Evolutionary conservation across 106 monocot genomes (phyloP).

Genomic region (Dioscorea zingiberensis): DNA sequence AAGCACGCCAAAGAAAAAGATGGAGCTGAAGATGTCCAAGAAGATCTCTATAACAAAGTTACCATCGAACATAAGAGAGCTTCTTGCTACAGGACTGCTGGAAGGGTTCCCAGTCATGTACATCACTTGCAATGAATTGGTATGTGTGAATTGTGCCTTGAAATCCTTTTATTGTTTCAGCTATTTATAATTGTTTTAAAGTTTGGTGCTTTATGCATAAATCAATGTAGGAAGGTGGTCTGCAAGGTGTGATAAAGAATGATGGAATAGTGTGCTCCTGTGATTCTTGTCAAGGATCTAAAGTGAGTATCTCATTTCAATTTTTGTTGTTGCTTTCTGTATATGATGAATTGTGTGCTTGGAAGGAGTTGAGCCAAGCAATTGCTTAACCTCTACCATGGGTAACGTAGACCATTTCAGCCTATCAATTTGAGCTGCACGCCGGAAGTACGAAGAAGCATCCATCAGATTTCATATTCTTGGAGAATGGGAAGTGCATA

Average conservation of each 20-base stretch:
- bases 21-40: conserved; percentile 84
- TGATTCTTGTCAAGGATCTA: conserved; percentile 58
- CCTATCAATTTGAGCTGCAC: conserved; percentile 77
- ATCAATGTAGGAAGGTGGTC: conserved; percentile 33
- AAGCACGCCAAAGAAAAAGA: conserved; percentile 38
- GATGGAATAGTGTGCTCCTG: conserved; percentile 75
- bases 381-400: conserved; percentile 1
- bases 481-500: conserved; percentile 81
- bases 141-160: conserved; percentile 12
- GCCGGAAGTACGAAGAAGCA: conserved; percentile 91
- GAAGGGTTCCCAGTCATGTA: conserved; percentile 81
- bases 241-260: conserved; percentile 65
- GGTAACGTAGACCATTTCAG: conserved; percentile 59
- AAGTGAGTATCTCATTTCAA: conserved; percentile 25
- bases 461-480: conserved; percentile 73
- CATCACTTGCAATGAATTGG: conserved; percentile 42
- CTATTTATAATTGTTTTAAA: not conserved
- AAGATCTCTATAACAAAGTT: conserved; percentile 61
- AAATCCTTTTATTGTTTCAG: not conserved
- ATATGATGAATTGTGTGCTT: too few species aligned
- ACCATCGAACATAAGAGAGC: conserved; percentile 60
- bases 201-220: not conserved
- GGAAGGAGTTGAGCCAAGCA: conserved; percentile 1
- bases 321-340: not conserved
- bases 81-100: conserved; percentile 79